phyloP scores from a whole-genome alignment of 2,329 filamentous ascomycete genomes.

The Colletotrichum sansevieriae region DNA sequence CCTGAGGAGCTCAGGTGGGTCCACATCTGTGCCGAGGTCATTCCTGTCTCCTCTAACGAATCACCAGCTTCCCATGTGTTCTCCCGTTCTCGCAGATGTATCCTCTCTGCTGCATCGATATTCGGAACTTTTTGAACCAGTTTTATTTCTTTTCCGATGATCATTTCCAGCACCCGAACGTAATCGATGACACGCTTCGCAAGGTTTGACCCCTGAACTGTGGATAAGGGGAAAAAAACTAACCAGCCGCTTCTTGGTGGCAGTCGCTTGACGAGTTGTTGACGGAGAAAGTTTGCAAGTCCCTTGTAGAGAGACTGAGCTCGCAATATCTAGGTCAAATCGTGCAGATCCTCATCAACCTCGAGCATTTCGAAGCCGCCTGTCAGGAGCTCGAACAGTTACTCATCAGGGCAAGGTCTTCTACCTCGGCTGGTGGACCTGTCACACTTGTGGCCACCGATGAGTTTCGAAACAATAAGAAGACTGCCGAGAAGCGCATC shows the following conservation, averaged over 20 bases:
- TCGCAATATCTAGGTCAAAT: conserved; percentile 98
- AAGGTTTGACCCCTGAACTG: conserved; percentile 62
- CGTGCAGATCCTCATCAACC: conserved; percentile 96
- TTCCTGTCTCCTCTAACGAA: conserved; percentile 42
- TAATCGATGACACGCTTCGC: conserved; percentile 92
- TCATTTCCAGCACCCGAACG: conserved; percentile 89
- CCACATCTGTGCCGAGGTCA: not conserved
- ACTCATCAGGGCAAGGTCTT: conserved; percentile 86
- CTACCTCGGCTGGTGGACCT: conserved; percentile 82
- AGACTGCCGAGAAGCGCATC: conserved; percentile 95
- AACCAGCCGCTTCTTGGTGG: not conserved
- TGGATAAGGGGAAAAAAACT: not conserved
- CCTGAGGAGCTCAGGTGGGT: conserved; percentile 78
- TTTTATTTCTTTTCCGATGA: conserved; percentile 99
- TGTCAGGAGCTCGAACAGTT: conserved; percentile 91
- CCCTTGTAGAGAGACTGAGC: conserved; percentile 86
- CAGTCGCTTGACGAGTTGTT: conserved; percentile 95
- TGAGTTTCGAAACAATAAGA: conserved; percentile 90
- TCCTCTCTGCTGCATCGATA: conserved; percentile 96
- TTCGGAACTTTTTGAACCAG: conserved; percentile 96
- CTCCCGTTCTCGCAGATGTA: conserved; percentile 99
- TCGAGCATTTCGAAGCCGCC: conserved; percentile 96
- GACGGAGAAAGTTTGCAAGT: conserved; percentile 90
- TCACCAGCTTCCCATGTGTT: conserved; percentile 87
- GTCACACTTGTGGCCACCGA: conserved; percentile 86